Conservation (phyloP, 1,284 basidiomycete species). For the Leccinum pallidistipes region DNA sequence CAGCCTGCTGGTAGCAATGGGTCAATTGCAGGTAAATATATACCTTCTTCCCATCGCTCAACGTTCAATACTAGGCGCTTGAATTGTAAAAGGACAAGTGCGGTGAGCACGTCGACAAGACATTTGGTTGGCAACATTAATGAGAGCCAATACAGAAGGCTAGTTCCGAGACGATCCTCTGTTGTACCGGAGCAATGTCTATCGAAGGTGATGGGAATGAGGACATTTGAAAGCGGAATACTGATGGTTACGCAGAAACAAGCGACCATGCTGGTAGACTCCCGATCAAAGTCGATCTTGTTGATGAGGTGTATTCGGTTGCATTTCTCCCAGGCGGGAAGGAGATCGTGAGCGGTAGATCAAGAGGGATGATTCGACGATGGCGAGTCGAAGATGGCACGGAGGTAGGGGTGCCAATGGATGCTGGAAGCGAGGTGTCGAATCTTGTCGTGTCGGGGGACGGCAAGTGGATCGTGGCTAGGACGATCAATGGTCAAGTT, state of each 20-base stretch:
- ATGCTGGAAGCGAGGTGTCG: too few relatives aligned
- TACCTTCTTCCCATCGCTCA: too few relatives aligned
- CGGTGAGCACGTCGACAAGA: background rate
- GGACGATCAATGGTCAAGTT: too few relatives aligned
- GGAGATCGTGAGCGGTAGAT: background rate
- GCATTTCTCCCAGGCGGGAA: background rate
- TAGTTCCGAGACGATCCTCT: background rate
- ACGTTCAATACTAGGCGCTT: too few relatives aligned
- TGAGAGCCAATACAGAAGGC: background rate
- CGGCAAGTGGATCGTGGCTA: too few relatives aligned
- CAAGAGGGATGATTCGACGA: too few relatives aligned
- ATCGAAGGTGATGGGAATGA: background rate
- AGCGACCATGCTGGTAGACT: background rate
- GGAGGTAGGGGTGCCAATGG: too few relatives aligned
- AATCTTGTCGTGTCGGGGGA: too few relatives aligned
- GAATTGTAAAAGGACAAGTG: too few relatives aligned
- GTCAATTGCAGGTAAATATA: too few relatives aligned
- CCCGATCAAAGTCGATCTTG: background rate
- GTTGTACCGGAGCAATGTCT: background rate
- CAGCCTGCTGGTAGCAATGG: too few relatives aligned
- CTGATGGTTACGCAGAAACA: background rate
- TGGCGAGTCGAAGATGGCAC: too few relatives aligned
- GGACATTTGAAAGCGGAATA: background rate
- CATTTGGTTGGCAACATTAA: background rate
- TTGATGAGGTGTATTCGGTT: background rate